phyloP scores from a whole-genome alignment of 441 rosid genomes.

The Biscutella laevigata region DNA sequence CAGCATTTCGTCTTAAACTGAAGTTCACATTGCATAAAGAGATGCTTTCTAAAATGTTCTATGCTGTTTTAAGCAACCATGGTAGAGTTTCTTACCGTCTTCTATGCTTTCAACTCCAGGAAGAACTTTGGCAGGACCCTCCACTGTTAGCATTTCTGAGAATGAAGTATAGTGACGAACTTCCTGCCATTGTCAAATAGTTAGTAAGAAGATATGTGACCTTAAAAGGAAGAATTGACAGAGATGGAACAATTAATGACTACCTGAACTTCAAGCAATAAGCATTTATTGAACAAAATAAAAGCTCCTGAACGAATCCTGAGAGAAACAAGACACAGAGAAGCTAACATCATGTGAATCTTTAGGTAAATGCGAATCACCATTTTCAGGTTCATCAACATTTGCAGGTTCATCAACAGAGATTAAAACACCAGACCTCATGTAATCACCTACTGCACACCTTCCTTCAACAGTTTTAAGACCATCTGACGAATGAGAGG shows the following conservation, averaged over 20 bases:
- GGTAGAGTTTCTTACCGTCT: conserved; percentile 45
- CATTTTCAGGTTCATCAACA: no score
- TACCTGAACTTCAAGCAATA: conserved; percentile 53
- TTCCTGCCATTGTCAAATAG: conserved; percentile 34
- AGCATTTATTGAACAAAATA: conserved; percentile 46
- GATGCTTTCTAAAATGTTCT: background rate
- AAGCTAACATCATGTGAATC: no score
- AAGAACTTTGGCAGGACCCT: conserved; percentile 53
- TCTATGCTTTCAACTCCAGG: conserved; percentile 55
- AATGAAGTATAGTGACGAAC: conserved; percentile 51
- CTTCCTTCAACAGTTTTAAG: conserved; percentile 74
- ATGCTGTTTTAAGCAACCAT: background rate
- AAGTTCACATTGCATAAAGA: background rate
- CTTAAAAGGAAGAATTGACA: background rate
- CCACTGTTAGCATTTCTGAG: conserved; percentile 55
- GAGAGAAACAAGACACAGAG: conserved; percentile 19
- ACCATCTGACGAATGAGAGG: conserved; percentile 42
- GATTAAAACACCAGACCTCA: conserved; percentile 24
- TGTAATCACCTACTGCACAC: conserved; percentile 51
- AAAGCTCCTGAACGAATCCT: conserved; percentile 43
- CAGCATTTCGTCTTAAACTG: background rate
- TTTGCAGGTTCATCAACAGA: background rate
- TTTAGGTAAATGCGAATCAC: background rate
- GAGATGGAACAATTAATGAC: background rate
- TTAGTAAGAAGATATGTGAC: background rate